Percentiles rank a stretch among this genome's conserved stretches.
phyloP scores from a whole-genome alignment of 345 rosid species.

The Kandelia obovata region DNA sequence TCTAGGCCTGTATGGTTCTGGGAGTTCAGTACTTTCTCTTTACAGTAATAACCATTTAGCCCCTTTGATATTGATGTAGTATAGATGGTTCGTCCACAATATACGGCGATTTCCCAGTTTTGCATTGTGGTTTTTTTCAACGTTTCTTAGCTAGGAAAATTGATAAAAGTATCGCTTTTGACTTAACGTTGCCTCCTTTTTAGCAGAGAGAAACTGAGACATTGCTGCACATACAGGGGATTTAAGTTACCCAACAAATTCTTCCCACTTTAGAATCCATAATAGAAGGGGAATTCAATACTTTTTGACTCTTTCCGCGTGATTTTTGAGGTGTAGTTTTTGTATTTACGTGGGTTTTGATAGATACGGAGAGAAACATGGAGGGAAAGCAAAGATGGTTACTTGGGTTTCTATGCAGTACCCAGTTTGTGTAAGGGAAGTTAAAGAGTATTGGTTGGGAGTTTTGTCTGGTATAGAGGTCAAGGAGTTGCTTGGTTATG shows the following conservation, averaged over 20 bases:
- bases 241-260: conserved; percentile 35
- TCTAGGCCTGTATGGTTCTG: conserved; percentile 5
- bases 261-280: conserved; percentile 4
- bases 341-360: conserved; percentile 13
- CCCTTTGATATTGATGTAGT: conserved; percentile 15
- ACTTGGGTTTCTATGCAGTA: conserved; percentile 22
- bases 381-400: conserved; percentile 18
- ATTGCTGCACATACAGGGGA: conserved; percentile 24
- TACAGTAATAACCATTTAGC: conserved; percentile 10
- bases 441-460: conserved; percentile 19
- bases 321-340: conserved; percentile 14
- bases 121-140: conserved; percentile 29
- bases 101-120: conserved; percentile 39
- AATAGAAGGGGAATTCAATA: conserved; percentile 13
- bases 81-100: conserved; percentile 43
- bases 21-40: conserved; percentile 1
- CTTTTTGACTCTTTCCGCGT: conserved; percentile 6
- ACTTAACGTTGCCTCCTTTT: conserved; percentile 17
- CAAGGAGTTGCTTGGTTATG: not conserved
- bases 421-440: conserved; percentile 28
- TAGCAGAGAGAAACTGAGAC: conserved; percentile 3
- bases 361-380: conserved; percentile 2
- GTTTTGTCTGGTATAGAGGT: conserved; percentile 12
- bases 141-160: conserved; percentile 41
- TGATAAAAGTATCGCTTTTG: conserved; percentile 43